Evolutionary conservation across 2,329 filamentous ascomycete species (phyloP), one percentile per base, ranked within the genome.

Genomic region (Mycosphaerella arachidis): DNA sequence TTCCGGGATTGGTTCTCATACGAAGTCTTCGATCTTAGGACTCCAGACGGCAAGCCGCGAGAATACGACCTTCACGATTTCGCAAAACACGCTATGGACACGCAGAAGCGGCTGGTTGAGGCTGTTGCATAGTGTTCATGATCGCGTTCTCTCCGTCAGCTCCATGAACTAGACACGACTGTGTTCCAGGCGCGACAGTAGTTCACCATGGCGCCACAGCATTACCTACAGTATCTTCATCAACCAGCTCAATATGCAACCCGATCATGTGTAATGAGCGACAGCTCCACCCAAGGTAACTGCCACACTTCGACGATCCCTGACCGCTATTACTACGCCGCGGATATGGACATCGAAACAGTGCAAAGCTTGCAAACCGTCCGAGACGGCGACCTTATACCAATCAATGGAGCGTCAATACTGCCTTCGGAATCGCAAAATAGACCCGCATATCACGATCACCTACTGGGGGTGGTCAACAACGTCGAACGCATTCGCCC

Each of bases 1-100:
- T 89, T 88, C 62, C 74, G 82, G 46, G 83, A 82, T 0, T 90
- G 84, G 82, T 82, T 90, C 62, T 86, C 84, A 0, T 82, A 89
- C 59, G 88, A 91, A 72, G 83, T 90, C 0, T 91, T 90, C 71
- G 87, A 90, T 70, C 76, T 79, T 1, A 84, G 82, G 2, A n/a
- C 27, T 2, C 73, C 75, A 2, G 78, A 84, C 33, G 83, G 83
- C 3, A 80, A 81, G 61, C 80, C 79, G 33, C 81, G 77, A 60
- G 75, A 81, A 20, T 80, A 83, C 62, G 79, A 81, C 53, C 63
- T 79, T 76, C 77, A 66, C 60, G 74, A 62, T 6, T 73, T 68
- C 46, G 72, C 71, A 12, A 68, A 70, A 50, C 63, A 61, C 30
- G 72, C 72, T 16, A 70, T 69, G 62, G 63, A 58, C 13, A 68